Base-by-base conservation (phyloP, 73 alveolate species). In the Paraurostyla sp. region DNA sequence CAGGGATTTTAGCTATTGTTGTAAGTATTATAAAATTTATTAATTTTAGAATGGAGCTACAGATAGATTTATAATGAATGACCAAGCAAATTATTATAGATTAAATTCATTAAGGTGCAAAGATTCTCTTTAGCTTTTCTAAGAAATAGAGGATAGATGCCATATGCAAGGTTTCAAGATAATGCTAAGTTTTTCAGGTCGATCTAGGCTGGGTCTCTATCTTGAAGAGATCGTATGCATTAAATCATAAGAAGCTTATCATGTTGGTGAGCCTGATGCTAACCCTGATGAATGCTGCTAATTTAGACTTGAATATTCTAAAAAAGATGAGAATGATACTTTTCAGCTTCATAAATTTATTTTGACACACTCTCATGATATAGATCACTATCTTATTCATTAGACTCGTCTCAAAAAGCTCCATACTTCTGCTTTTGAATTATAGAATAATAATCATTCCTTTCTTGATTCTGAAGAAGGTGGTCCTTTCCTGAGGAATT, bases 241-340 rank as follows among this genome's bases (percentile, higher is more conserved):
- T 15, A 38, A 65, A 65, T 65, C 82, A 32, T 40, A 65, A 40
- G 82, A 65, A 38, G 82, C 82, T 2, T 65, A 35, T 40, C 82
- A 65, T 38, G 35, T 65, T 38, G 41, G 41, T 40, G 56, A 65
- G 25, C 1, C 4, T 11, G 76, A 59, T 59, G 22, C 76, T 25
- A 27, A 59, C 3, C 76, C 76, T 7, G 76, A 49, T 4, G 49
- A 59, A n/a, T n/a, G n/a, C 32, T 65, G 82, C 41, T 4, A 3
- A 40, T 65, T 65, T 38, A 32, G 58, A 40, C 46, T 65, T 3
- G 82, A 65, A 22, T 65, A 65, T 22, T 65, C 58, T 9, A 65
- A 65, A 40, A 65, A 40, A 65, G 82, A 65, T 65, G 82, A 65
- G 7, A 22, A 56, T 6, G 82, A 65, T 32, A 38, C 6, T 38